Evolutionary conservation across 1,284 basidiomycete genomes (phyloP).

Genomic region (Serendipita sp.): DNA sequence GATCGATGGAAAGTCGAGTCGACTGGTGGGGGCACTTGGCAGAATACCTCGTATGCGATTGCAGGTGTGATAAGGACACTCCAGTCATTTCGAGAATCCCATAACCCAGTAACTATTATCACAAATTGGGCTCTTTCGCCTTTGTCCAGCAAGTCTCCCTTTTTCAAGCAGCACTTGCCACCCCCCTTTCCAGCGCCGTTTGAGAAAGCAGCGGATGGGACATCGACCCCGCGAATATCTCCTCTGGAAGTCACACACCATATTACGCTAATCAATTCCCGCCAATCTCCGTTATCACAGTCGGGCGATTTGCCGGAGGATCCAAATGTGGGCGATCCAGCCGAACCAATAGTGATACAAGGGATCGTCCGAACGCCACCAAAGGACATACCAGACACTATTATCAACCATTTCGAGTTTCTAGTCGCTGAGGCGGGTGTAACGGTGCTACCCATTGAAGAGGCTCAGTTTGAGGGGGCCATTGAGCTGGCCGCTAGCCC

Average conservation of each 20-base stretch:
- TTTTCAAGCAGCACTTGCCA: slow-evolving; percentile 38
- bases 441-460: neutral
- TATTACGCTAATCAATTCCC: neutral
- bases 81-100: slow-evolving; percentile 33
- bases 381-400: neutral
- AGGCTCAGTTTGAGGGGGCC: neutral
- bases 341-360: neutral
- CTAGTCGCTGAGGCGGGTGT: neutral
- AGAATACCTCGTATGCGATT: slow-evolving; percentile 23
- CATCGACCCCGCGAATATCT: neutral
- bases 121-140: slow-evolving; percentile 50
- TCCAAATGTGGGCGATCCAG: neutral
- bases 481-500: neutral
- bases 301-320: neutral
- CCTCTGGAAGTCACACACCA: slow-evolving; percentile 3
- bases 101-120: slow-evolving; percentile 39
- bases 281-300: neutral
- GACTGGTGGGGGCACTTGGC: slow-evolving; percentile 12
- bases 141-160: slow-evolving; percentile 18
- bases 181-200: slow-evolving; percentile 30
- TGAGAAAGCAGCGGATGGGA: slow-evolving; percentile 8
- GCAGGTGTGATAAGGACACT: slow-evolving; percentile 35
- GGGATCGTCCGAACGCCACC: neutral
- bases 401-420: slow-evolving; percentile 1
- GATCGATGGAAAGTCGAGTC: slow-evolving; percentile 53